Base-by-base conservation (phyloP, 352 stramenopile genomes). In the Globisporangium perplexum region DNA sequence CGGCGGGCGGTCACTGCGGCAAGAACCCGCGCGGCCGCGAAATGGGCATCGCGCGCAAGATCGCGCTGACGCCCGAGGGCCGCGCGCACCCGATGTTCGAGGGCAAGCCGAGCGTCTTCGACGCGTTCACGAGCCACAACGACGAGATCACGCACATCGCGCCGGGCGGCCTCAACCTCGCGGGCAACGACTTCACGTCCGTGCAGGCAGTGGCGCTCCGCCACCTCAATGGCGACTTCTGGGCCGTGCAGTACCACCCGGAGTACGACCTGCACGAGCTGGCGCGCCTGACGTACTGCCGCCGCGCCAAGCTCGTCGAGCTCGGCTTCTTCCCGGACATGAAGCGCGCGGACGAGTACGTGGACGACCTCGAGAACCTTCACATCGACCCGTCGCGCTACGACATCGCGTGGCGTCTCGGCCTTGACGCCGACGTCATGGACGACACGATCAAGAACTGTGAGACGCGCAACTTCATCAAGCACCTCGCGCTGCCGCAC, bases 391-490 rank as follows among this genome's bases (percentile, higher is more conserved):
- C 72, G 30, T 84, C 63, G 52, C 77, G 83, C 38, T 80, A 85
- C 52, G 83, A 93, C 45, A 88, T 93, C 55, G 79, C 79, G 33
- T 93, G 83, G 83, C 71, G 72, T 26, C 62, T 88, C 35, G 80
- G 80, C 44, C 71, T 93, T 17, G 83, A 93, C 60, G 72, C 74
- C 35, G 80, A 93, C 45, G 83, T 93, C 30, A 82, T 93, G 74
- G 76, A 90, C 54, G 80, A 88, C 59, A 88, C 68, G 46, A 74
- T 90, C 36, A 76, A 76, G 39, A 63, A 85, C 63, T 89, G 76
- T 57, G 83, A 93, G 62, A 83, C 72, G 42, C 77, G 80, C 70
- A 93, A 93, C 71, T 93, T 90, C 53, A 83, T 93, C 65, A 90
- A 93, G 65, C 66, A 91, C 61, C 74, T 91, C 20, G 83, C 77